Evolutionary conservation across 305 asterid genomes (phyloP).

Genomic region (Fraxinus paxiana): DNA sequence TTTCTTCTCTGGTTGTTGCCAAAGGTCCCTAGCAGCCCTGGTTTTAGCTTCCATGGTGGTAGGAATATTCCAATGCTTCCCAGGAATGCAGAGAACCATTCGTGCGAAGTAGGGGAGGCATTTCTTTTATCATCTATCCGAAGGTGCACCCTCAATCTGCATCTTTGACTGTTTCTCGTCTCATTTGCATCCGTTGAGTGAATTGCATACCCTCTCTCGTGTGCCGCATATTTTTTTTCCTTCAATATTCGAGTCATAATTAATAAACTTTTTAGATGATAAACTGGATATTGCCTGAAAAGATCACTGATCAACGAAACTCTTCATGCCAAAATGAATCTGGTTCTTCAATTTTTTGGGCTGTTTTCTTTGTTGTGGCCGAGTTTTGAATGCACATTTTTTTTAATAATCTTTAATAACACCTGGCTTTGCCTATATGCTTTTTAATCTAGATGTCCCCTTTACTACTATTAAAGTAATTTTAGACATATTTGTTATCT

Average conservation of each 20-base stretch:
- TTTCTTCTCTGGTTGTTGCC: slow-evolving; percentile 92
- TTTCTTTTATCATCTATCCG: slow-evolving; percentile 71
- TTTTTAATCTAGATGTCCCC: background rate
- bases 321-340: background rate
- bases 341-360: background rate
- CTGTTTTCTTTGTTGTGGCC: background rate
- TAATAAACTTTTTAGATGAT: background rate
- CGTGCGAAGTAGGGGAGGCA: slow-evolving; percentile 78
- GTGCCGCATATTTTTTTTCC: background rate
- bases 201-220: background rate
- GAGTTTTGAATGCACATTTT: background rate
- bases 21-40: slow-evolving; percentile 60
- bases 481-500: background rate
- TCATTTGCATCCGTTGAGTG: slow-evolving; percentile 1
- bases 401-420: slow-evolving; percentile 2
- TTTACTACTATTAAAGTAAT: background rate
- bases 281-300: background rate
- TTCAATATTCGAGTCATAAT: slow-evolving; percentile 1
- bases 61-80: slow-evolving; percentile 60
- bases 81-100: slow-evolving; percentile 55
- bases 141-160: slow-evolving; percentile 49
- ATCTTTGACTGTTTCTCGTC: slow-evolving; percentile 17
- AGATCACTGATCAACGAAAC: background rate
- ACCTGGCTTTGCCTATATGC: background rate
- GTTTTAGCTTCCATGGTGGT: slow-evolving; percentile 49